Base-by-base conservation (phyloP, 2,329 filamentous ascomycete species). In the Penicillium polonicum region DNA sequence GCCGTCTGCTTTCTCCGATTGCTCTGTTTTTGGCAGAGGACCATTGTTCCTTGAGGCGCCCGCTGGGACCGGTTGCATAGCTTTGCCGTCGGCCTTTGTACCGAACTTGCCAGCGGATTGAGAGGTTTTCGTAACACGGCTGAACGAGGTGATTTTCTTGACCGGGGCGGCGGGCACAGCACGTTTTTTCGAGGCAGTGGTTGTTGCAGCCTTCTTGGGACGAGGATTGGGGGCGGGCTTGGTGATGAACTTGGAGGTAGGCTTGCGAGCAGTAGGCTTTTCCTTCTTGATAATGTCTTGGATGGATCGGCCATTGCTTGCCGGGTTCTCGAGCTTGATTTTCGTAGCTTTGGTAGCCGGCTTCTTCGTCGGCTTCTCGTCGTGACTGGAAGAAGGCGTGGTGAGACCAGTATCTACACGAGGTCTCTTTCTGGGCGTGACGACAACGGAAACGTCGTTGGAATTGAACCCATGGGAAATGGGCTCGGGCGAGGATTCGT, bases 341-440 rank as follows among this genome's bases (percentile, higher is more conserved):
- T 54, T 56, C 23, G 36, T 23, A 5, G 27, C 42, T 23, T 48
- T 48, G 8, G 29, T 53, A 13, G 60, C 49, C 13, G 54, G 51
- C 48, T 63, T 62, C 48, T 70, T 73, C 45, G 68, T 59, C 5
- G 65, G 57, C 44, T 68, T 66, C 57, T 74, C 72, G 45, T 76
- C 71, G 41, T 78, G 70, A 52, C 75, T 79, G 44, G 75, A 75
- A 8, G 76, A 73, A 29, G 78, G 78, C 7, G 78, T 80, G 48
- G 75, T 70, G 41, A 77, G 68, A 36, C 73, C 73, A 7, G 68
- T 74, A 23, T 71, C 63, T 13, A 59, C 65, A 56, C 65, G 68
- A 48, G 69, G 63, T 43, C 68, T 69, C 63, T 78, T 78, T 63
- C 68, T 71, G 3, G 75, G 70, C 15, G 75, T 72, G 48, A 80